These are phyloP conservation scores for Mycena olivaceomarginata DNA, from an alignment of 768 basidiomycete genomes.

Conservation along the genomic window DNA sequence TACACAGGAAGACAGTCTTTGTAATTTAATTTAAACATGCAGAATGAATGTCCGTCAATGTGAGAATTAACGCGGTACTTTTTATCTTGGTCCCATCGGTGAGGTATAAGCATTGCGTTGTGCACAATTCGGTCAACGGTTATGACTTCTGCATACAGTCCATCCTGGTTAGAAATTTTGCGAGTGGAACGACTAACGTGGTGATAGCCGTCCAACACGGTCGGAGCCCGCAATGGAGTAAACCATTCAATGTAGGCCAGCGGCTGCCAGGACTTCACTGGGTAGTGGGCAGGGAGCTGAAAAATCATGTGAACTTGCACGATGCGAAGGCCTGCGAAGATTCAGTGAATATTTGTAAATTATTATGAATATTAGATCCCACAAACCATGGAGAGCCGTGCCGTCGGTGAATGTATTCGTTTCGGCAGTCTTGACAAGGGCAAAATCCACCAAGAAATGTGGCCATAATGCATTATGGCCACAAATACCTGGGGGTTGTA, in stretches of 20 bases:
- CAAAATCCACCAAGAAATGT: too few species aligned
- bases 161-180: not conserved
- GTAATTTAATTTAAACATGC: not conserved
- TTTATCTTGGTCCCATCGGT: not conserved
- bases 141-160: not conserved
- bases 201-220: not conserved
- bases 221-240: not conserved
- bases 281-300: not conserved
- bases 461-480: too few species aligned
- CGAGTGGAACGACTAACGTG: conserved; percentile 6
- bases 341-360: not conserved
- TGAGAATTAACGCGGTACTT: not conserved
- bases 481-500: too few species aligned
- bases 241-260: not conserved
- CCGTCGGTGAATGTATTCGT: not conserved
- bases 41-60: not conserved
- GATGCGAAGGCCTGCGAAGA: not conserved
- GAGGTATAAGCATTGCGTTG: not conserved
- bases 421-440: not conserved
- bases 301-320: not conserved
- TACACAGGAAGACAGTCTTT: not conserved
- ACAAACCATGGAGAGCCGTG: not conserved
- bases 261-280: not conserved
- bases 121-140: not conserved
- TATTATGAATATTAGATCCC: too few species aligned